Evolutionary conservation across 2,329 filamentous ascomycete species (phyloP).

Genomic region (Cladobotryum mycophilum): DNA sequence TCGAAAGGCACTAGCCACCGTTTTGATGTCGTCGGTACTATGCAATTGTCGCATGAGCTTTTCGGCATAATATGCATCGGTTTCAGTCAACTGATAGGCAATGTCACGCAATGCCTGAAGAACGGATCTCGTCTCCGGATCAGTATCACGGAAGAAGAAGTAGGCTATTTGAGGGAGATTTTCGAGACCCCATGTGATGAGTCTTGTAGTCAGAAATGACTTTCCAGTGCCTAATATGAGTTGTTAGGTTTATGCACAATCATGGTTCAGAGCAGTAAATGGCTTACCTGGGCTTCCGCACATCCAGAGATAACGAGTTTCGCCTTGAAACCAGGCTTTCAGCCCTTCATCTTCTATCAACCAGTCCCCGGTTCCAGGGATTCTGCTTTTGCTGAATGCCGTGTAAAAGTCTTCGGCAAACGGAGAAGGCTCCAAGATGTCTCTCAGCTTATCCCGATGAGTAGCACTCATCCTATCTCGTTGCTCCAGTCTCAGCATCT

Average conservation of each 20-base stretch:
- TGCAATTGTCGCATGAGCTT: slow-evolving; percentile 29
- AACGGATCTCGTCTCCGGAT: slow-evolving; percentile 39
- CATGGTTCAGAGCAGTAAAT: background rate
- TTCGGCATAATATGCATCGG: slow-evolving; percentile 39
- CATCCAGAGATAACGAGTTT: slow-evolving; percentile 38
- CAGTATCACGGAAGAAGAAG: slow-evolving; percentile 44
- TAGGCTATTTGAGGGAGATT: slow-evolving; percentile 33
- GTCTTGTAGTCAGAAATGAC: slow-evolving; percentile 37
- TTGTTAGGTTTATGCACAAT: background rate
- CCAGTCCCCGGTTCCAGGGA: slow-evolving; percentile 41
- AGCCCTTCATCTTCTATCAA: slow-evolving; percentile 34
- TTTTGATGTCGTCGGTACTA: slow-evolving; percentile 36
- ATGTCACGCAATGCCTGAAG: slow-evolving; percentile 40
- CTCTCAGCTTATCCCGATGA: slow-evolving; percentile 33
- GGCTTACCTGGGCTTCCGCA: slow-evolving; percentile 35
- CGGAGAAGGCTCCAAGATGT: slow-evolving; percentile 35
- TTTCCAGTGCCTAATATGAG: slow-evolving; percentile 34
- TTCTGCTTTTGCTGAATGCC: slow-evolving; percentile 33
- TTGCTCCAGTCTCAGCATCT: slow-evolving; percentile 29
- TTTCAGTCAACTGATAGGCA: slow-evolving; percentile 41
- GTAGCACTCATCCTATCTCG: slow-evolving; percentile 26
- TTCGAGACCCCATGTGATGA: slow-evolving; percentile 35
- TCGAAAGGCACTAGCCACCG: slow-evolving; percentile 37
- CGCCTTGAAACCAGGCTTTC: slow-evolving; percentile 31
- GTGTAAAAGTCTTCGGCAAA: slow-evolving; percentile 37